phyloP scores from a whole-genome alignment of 2,329 filamentous ascomycete genomes.

The Knufia fluminis region DNA sequence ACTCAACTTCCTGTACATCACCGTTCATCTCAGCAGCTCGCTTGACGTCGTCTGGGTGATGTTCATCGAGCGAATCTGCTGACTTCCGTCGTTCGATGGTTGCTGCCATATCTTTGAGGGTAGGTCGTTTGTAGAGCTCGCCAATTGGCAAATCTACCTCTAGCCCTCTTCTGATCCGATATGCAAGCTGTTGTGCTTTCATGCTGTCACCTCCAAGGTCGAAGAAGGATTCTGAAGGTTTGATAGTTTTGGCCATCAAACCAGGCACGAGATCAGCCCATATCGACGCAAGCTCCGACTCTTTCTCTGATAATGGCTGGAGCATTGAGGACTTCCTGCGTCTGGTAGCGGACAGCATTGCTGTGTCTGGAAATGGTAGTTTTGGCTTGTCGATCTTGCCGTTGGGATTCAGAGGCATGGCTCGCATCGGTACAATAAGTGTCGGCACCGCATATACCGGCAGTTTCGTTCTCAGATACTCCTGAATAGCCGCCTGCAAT shows the following conservation, averaged over 20 bases:
- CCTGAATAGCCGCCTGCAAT: constrained; percentile 51
- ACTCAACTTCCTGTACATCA: constrained; percentile 34
- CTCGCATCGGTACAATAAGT: constrained; percentile 61
- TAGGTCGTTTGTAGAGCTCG: constrained; percentile 60
- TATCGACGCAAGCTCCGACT: constrained; percentile 58
- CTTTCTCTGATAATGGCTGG: constrained; percentile 41
- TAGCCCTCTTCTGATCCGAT: constrained; percentile 56
- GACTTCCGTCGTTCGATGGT: constrained; percentile 38
- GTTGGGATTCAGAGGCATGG: constrained; percentile 73
- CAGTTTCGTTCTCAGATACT: constrained; percentile 62
- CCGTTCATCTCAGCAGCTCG: constrained; percentile 30
- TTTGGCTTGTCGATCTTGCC: constrained; percentile 74
- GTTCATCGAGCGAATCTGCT: constrained; percentile 24
- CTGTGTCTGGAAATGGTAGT: constrained; percentile 69
- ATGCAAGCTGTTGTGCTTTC: constrained; percentile 70
- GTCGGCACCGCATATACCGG: constrained; percentile 68
- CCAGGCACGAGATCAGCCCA: constrained; percentile 65
- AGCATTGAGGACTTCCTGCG: constrained; percentile 42
- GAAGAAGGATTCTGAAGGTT: constrained; percentile 59
- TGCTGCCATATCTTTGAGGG: constrained; percentile 47
- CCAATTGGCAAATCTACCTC: constrained; percentile 57
- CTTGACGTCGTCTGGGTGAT: constrained; percentile 39
- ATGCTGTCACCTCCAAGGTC: constrained; percentile 74
- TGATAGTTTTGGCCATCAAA: constrained; percentile 59
- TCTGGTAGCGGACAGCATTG: constrained; percentile 50